Conservation (phyloP, 1,284 basidiomycete genomes). For the Rhizopogon parksii region DNA sequence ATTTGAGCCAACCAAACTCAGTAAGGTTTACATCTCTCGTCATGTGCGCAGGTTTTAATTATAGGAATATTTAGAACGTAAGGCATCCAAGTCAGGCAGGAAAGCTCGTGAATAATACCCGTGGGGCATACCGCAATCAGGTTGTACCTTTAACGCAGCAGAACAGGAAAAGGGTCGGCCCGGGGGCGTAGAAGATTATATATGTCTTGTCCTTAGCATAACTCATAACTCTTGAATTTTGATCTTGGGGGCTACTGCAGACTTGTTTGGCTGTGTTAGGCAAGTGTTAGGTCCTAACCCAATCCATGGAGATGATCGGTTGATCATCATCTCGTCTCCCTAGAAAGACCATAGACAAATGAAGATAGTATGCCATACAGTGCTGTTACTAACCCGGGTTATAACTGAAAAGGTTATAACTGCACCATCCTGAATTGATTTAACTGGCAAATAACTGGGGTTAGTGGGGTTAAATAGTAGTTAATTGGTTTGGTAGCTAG, state of each 20-base stretch:
- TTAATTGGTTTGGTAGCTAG: too few species aligned
- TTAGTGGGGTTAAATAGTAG: too few species aligned
- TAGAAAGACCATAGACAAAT: too few species aligned
- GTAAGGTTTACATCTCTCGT: conserved; percentile 14
- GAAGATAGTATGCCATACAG: too few species aligned
- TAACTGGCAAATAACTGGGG: too few species aligned
- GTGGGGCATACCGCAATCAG: too few species aligned
- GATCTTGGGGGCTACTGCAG: not conserved
- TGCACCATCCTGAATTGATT: too few species aligned
- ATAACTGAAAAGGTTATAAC: too few species aligned
- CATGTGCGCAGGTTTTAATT: not conserved
- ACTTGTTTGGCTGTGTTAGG: not conserved
- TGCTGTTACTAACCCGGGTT: too few species aligned
- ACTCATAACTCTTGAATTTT: not conserved
- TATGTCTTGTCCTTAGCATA: not conserved
- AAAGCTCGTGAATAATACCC: not conserved
- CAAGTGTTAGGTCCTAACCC: too few species aligned
- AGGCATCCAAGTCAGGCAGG: not conserved
- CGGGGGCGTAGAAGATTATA: not conserved
- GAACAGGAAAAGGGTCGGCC: too few species aligned
- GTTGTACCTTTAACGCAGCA: not conserved
- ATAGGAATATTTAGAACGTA: not conserved
- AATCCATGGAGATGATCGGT: not conserved
- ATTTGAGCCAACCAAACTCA: conserved; percentile 21
- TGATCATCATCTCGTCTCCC: too few species aligned